These are phyloP conservation scores for Misopates orontium DNA, from an alignment of 257 asterid genomes.

Conservation along the genomic window DNA sequence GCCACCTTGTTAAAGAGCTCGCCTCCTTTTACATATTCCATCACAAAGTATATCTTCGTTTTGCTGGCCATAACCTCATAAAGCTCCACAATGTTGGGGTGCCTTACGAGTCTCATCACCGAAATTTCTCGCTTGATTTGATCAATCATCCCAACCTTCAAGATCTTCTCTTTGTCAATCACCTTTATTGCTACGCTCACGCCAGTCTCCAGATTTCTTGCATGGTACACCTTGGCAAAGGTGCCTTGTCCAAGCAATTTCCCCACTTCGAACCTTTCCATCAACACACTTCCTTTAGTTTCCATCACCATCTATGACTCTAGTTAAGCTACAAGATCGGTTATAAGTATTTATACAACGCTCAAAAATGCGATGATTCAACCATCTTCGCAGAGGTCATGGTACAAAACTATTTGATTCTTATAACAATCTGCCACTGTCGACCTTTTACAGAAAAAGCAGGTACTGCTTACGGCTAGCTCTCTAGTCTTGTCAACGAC, in stretches of 20 bases:
- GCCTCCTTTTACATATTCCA: conserved; percentile 54
- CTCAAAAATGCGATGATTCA: conserved; percentile 33
- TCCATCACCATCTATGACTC: conserved; percentile 47
- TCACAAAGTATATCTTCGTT: conserved; percentile 49
- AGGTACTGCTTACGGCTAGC: conserved; percentile 4
- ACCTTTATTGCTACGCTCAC: conserved; percentile 70
- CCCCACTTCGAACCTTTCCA: conserved; percentile 74
- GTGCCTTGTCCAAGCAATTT: conserved; percentile 87
- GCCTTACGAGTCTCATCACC: conserved; percentile 48
- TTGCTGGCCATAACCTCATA: conserved; percentile 57
- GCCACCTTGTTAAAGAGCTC: conserved; percentile 48
- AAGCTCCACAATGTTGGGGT: conserved; percentile 54
- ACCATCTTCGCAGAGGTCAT: conserved; percentile 63
- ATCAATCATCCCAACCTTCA: conserved; percentile 53
- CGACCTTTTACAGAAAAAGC: conserved; percentile 23
- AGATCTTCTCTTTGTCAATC: conserved; percentile 49
- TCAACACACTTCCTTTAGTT: conserved; percentile 44
- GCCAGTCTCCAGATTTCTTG: conserved; percentile 51
- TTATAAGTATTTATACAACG: not conserved
- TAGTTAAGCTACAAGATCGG: conserved; percentile 8
- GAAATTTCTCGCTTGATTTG: conserved; percentile 54
- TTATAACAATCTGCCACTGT: conserved; percentile 10
- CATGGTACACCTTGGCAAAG: conserved; percentile 83
- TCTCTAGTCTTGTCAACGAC: conserved; percentile 53
- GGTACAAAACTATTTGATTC: conserved; percentile 36